A percentile compares a stretch with the other conserved stretches of the same genome.
These are phyloP conservation scores for Heliocybe sulcata DNA, from an alignment of 1,284 basidiomycete species.

Conservation along the genomic window DNA sequence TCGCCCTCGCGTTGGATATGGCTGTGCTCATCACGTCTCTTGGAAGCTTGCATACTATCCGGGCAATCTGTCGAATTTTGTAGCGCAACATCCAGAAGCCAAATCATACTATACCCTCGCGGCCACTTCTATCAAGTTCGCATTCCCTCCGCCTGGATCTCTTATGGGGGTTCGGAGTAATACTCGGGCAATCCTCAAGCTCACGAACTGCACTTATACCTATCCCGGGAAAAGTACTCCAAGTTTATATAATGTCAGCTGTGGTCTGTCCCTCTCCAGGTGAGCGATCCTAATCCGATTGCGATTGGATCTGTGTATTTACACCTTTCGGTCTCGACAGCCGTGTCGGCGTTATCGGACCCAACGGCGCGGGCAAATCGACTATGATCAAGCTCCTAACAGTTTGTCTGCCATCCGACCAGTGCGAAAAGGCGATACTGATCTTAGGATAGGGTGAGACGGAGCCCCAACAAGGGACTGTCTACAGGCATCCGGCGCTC, in stretches of 20 bases:
- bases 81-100: slow-evolving; percentile 88
- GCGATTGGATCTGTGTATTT: slow-evolving; percentile 8
- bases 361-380: slow-evolving; percentile 75
- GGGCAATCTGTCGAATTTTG: slow-evolving; percentile 91
- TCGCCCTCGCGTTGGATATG: slow-evolving; percentile 4
- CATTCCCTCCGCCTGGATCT: slow-evolving; percentile 94
- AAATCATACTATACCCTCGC: slow-evolving; percentile 97
- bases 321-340: slow-evolving; percentile 29
- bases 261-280: slow-evolving; percentile 89
- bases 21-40: slow-evolving; percentile 8
- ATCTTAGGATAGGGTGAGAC: slow-evolving; percentile 72
- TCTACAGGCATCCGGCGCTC: slow-evolving; percentile 94
- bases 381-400: slow-evolving; percentile 98
- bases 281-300: slow-evolving; percentile 22
- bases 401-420: slow-evolving; percentile 28
- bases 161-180: slow-evolving; percentile 97
- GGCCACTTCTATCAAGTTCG: slow-evolving; percentile 92
- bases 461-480: slow-evolving; percentile 85
- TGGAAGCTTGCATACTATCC: slow-evolving; percentile 85
- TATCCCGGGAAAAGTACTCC: slow-evolving; percentile 86
- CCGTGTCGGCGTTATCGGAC: slow-evolving; percentile 87
- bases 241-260: slow-evolving; percentile 85
- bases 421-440: slow-evolving; percentile 2
- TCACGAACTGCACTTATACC: slow-evolving; percentile 89
- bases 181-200: slow-evolving; percentile 94